Evolutionary conservation across 805 yeast genomes (phyloP).

Genomic region (Tetrapisispora namnaoensis): DNA sequence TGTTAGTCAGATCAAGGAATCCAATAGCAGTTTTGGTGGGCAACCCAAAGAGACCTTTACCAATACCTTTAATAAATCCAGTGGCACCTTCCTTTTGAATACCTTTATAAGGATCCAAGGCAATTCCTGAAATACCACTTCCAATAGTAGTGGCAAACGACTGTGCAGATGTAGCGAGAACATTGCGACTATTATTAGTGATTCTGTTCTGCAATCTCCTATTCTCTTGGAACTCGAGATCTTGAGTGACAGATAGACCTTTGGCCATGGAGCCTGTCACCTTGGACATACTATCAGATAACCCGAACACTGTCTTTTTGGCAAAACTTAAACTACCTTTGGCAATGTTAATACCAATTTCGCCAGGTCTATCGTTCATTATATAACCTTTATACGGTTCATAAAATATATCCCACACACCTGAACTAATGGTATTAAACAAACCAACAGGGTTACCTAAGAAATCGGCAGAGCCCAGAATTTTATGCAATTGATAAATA

Average conservation of each 20-base stretch:
- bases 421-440: conserved; percentile 86
- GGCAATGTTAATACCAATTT: conserved; percentile 88
- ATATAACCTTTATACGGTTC: conserved; percentile 96
- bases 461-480: conserved; percentile 92
- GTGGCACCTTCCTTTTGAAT: conserved; percentile 80
- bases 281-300: conserved; percentile 87
- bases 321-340: conserved; percentile 92
- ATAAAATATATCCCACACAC: conserved; percentile 91
- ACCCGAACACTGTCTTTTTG: conserved; percentile 89
- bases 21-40: conserved; percentile 98
- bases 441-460: conserved; percentile 96
- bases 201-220: conserved; percentile 67
- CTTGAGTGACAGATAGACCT: conserved; percentile 86
- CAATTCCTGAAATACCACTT: conserved; percentile 84
- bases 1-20: conserved; percentile 81
- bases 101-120: conserved; percentile 84
- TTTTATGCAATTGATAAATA: conserved; percentile 82
- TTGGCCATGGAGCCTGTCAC: conserved; percentile 91
- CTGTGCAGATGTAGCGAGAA: conserved; percentile 76
- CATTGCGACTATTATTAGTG: conserved; percentile 76
- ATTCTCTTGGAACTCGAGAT: conserved; percentile 69
- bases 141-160: conserved; percentile 80
- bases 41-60: conserved; percentile 87
- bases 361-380: conserved; percentile 92
- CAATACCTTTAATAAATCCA: conserved; percentile 90